Conservation (phyloP, 2,329 filamentous ascomycete genomes). For the Trichoderma koningiopsis region DNA sequence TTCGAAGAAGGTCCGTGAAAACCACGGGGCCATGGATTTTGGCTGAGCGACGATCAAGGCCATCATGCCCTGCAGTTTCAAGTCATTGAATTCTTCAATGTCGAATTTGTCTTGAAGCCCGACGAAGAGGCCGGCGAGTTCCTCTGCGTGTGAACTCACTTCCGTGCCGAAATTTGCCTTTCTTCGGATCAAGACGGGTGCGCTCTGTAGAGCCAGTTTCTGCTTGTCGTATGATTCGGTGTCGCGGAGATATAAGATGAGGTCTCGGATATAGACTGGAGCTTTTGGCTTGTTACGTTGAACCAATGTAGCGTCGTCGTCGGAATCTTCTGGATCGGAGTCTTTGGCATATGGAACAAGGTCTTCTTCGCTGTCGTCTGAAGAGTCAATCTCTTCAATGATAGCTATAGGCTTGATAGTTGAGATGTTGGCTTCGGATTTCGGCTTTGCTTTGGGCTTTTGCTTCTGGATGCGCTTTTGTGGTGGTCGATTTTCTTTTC, state of each 20-base stretch:
- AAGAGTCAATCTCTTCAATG: slow-evolving; percentile 67
- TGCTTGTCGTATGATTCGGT: slow-evolving; percentile 84
- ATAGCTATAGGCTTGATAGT: slow-evolving; percentile 48
- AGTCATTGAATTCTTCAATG: slow-evolving; percentile 73
- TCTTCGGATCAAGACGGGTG: slow-evolving; percentile 78
- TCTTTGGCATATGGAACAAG: slow-evolving; percentile 81
- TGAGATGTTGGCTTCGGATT: slow-evolving; percentile 35
- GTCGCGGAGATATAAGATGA: slow-evolving; percentile 77
- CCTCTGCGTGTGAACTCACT: slow-evolving; percentile 79
- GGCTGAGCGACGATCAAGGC: slow-evolving; percentile 78
- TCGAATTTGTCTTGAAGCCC: slow-evolving; percentile 86
- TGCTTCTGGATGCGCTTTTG: slow-evolving; percentile 28
- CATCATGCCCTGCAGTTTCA: slow-evolving; percentile 78
- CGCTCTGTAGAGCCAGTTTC: slow-evolving; percentile 74
- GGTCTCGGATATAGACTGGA: slow-evolving; percentile 87
- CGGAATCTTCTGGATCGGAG: slow-evolving; percentile 86
- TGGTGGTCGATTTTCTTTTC: slow-evolving; percentile 9
- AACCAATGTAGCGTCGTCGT: slow-evolving; percentile 87
- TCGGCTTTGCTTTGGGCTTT: slow-evolving; percentile 35
- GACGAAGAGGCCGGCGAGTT: slow-evolving; percentile 74
- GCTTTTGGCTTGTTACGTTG: slow-evolving; percentile 79
- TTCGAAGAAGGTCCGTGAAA: slow-evolving; percentile 82
- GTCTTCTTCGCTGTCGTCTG: slow-evolving; percentile 61
- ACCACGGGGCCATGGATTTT: slow-evolving; percentile 77
- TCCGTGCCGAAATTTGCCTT: slow-evolving; percentile 89